Evolutionary conservation across 2,329 filamentous ascomycete species (phyloP).

Genomic region (Scorias spongiosa): DNA sequence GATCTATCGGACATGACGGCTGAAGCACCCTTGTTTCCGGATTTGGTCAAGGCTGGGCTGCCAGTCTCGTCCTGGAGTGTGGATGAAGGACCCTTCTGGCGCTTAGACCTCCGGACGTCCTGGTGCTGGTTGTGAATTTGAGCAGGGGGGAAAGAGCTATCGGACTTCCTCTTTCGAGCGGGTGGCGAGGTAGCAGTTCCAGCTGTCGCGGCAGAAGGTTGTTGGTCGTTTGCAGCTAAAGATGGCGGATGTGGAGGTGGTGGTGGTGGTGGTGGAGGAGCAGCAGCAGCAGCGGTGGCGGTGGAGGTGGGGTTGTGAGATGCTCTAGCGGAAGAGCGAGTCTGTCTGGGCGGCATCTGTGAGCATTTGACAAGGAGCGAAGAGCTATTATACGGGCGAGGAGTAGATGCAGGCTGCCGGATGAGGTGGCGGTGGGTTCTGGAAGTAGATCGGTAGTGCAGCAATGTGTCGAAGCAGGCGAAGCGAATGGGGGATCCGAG

Average conservation of each 20-base stretch:
- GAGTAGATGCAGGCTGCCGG: neutral
- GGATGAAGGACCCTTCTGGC: slow-evolving; percentile 35
- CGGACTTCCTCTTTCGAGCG: slow-evolving; percentile 61
- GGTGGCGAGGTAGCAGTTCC: slow-evolving; percentile 32
- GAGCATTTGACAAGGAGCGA: neutral
- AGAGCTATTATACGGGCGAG: neutral
- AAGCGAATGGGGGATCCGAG: too few species aligned
- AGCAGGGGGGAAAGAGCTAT: slow-evolving; percentile 25
- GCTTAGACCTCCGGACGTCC: slow-evolving; percentile 38
- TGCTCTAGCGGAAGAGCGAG: slow-evolving; percentile 56
- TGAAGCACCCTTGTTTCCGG: slow-evolving; percentile 22
- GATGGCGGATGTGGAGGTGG: slow-evolving; percentile 14
- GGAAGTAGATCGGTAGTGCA: too few species aligned
- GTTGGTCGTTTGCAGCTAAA: slow-evolving; percentile 14
- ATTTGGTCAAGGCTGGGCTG: slow-evolving; percentile 25
- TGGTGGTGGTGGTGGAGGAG: too few species aligned
- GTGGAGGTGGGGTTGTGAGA: slow-evolving; percentile 45
- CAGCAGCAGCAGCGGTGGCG: slow-evolving; percentile 17
- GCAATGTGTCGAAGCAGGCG: too few species aligned
- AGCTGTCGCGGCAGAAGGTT: slow-evolving; percentile 24
- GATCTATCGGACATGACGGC: slow-evolving; percentile 59
- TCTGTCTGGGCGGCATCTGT: slow-evolving; percentile 1
- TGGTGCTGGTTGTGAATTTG: slow-evolving; percentile 33
- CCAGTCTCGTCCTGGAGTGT: slow-evolving; percentile 23
- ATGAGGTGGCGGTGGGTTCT: neutral